A percentile compares a stretch with the other conserved stretches of the same genome.
These are phyloP conservation scores for Iris macrosiphon DNA, from an alignment of 106 monocot genomes.

Conservation along the genomic window DNA sequence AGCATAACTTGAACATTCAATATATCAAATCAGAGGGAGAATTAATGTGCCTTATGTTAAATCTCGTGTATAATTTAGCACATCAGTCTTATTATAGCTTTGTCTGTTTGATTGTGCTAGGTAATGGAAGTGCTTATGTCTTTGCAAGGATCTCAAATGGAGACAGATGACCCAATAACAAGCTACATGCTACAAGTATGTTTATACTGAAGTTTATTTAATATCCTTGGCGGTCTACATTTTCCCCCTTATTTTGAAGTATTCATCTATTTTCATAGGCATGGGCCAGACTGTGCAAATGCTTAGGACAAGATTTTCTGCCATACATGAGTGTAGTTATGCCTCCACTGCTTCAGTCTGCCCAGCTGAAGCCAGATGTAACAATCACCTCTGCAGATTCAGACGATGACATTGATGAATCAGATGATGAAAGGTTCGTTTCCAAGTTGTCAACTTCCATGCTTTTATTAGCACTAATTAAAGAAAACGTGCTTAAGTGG, in stretches of 20 bases:
- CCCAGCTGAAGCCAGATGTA: conserved; percentile 97
- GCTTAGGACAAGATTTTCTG: conserved; percentile 98
- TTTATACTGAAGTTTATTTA: neutral
- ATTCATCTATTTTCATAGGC: conserved; percentile 34
- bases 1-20: no score
- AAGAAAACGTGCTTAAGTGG: no score
- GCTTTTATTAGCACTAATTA: no score
- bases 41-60: no score
- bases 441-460: neutral
- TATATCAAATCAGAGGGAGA: no score
- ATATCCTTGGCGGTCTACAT: no score
- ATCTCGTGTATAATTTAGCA: neutral
- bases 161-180: conserved; percentile 86
- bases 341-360: conserved; percentile 94
- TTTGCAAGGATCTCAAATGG: conserved; percentile 90
- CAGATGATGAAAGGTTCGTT: conserved; percentile 86
- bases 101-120: conserved; percentile 24
- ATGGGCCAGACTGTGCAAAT: conserved; percentile 98
- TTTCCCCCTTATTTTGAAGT: neutral
- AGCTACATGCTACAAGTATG: conserved; percentile 95
- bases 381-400: conserved; percentile 91
- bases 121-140: conserved; percentile 98
- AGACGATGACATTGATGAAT: conserved; percentile 80
- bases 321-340: conserved; percentile 99
- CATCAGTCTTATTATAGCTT: neutral